Conservation (phyloP, 2,329 filamentous ascomycete species). For the Clonostachys solani region DNA sequence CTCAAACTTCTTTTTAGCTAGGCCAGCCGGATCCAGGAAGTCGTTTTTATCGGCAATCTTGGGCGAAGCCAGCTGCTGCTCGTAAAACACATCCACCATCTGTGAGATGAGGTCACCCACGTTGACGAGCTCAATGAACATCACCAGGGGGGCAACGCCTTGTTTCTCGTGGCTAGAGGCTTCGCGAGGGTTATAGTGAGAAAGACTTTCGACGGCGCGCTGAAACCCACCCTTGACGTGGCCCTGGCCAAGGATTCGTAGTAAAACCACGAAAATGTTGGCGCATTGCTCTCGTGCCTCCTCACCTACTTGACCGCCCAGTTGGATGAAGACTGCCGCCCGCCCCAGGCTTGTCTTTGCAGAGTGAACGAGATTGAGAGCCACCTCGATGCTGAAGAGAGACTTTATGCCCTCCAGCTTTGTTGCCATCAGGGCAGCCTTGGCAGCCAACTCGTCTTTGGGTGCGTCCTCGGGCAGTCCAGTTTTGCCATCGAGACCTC, state of each 20-base stretch:
- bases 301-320: slow-evolving; percentile 76
- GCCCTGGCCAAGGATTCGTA: slow-evolving; percentile 78
- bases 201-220: slow-evolving; percentile 86
- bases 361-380: slow-evolving; percentile 80
- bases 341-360: slow-evolving; percentile 87
- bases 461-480: slow-evolving; percentile 61
- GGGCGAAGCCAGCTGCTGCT: slow-evolving; percentile 82
- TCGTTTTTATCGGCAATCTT: slow-evolving; percentile 89
- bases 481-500: slow-evolving; percentile 32
- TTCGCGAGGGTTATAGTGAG: slow-evolving; percentile 85
- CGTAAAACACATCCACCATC: slow-evolving; percentile 98
- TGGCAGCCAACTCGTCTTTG: slow-evolving; percentile 88
- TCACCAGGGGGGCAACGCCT: slow-evolving; percentile 86
- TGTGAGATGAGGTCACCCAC: slow-evolving; percentile 97
- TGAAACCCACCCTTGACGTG: slow-evolving; percentile 94
- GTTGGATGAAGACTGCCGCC: slow-evolving; percentile 73
- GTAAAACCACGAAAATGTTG: slow-evolving; percentile 78
- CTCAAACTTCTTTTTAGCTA: slow-evolving; percentile 98
- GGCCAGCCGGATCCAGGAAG: slow-evolving; percentile 84
- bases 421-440: slow-evolving; percentile 96
- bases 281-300: slow-evolving; percentile 87
- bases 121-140: slow-evolving; percentile 95
- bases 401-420: slow-evolving; percentile 91
- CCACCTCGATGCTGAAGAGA: slow-evolving; percentile 94
- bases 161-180: slow-evolving; percentile 65